Evolutionary conservation across 768 basidiomycete species (phyloP), one percentile per base, ranked within the genome.

Genomic region (Termitomyces eurrhizus): DNA sequence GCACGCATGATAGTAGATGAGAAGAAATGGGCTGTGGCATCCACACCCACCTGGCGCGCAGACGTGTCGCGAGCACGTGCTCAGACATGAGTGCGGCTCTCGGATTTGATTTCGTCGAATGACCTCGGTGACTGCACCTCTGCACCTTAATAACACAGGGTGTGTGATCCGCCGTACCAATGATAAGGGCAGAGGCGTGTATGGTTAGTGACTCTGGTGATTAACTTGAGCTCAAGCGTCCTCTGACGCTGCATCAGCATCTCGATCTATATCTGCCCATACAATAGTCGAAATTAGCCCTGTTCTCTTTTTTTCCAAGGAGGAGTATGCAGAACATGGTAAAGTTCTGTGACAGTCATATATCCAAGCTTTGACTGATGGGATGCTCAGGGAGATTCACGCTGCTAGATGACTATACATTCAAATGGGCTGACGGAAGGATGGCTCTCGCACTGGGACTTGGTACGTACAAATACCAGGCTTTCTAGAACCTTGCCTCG

Each of bases 231-330:
- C 12, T 41, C 0, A 37, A n/a, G 39, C 14, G 29, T 4, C 39
- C 61, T 33, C 37, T 54, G 21, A 57, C 6, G 21, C 9, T 21
- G 18, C 36, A 16, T 48, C 59, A 85, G 84, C 90, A 24, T 76
- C 81, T 8, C 74, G 74, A 18, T 64, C 64, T 36, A 86, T 94
- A 61, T 78, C 86, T 21, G 73, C 80, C 12, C 78, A 83, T 13
- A 88, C 88, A 0, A 65, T 89, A n/a, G 70, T 98, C 62, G 95
- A 97, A 72, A 83, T 87, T 65, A 90, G 89, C 63, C 95, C 95
- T 2, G 91, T 93, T 21, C 75, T 96, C n/a, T 75, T 96, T 12
- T 84, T 95, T 67, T 70, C 76, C 5, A 79, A 80, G 58, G 78
- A 83, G 29, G 92, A 95, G 73, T 95, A 93, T 65, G 77, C 82